Base-by-base conservation (phyloP, 1,284 basidiomycete genomes). In the Vanrija sp. region DNA sequence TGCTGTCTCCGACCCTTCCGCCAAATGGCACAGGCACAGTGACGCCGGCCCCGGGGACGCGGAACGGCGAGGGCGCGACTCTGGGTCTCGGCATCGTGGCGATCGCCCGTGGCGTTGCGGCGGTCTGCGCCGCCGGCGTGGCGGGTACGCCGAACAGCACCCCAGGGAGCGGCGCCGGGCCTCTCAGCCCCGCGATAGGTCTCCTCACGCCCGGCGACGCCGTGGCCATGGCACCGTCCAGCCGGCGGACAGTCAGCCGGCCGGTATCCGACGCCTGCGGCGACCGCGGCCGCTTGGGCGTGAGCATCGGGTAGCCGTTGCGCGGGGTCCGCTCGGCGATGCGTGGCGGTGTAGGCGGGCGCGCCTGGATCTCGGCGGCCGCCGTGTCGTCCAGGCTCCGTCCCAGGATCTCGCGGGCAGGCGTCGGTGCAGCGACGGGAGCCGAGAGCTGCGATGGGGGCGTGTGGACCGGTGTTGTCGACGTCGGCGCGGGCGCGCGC, bases 11-110 rank as follows among this genome's bases (percentile, higher is more conserved):
- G 15, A 53, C 51, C 2, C 45, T 35, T 1, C 51, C 51, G 6
- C 51, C 46, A 22, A 53, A 53, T 0, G 51, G 51, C 6, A 53
- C 41, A 12, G 46, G 51, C 15, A 53, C 41, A 3, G 45, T 53
- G 15, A 47, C 20, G 1, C 39, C 24, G 9, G 47, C 36, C 1
- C 15, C 23, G 3, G 42, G 24, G 1, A n/a, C 23, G 25, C 23
- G 42, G n/a, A 25, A 24, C 42, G 42, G 42, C 22, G 31, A 31
- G 2, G 31, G 31, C 31, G 12, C 12, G 12, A n/a, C 42, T 44
- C 23, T 15, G 19, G 47, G 31, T 4, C 37, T 18, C 14, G 41
- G 48, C 9, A 49, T 41, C 16, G 48, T 31, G 9, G 41, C 48
- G 20, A 49, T 42, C 6, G 41, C 43, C 14, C 48, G 41, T 31